Percentiles rank a stretch among this genome's conserved stretches.
These are phyloP conservation scores for Naumovozyma castellii DNA, from an alignment of 805 yeast species.

Conservation along the genomic window DNA sequence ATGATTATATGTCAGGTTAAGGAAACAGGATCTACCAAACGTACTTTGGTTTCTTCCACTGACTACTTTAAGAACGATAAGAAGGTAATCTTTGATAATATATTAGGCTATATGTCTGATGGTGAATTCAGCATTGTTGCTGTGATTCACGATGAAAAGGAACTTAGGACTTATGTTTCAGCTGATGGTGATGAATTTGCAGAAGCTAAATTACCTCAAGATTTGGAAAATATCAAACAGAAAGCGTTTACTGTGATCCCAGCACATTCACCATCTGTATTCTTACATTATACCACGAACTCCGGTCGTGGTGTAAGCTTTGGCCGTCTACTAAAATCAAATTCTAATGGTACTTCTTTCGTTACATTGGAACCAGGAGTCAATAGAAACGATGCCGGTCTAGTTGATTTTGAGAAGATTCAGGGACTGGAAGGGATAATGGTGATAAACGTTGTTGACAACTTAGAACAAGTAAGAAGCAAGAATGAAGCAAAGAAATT, in stretches of 20 bases:
- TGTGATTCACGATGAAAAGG: slow-evolving; percentile 38
- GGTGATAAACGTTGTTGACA: slow-evolving; percentile 58
- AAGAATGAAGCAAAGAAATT: slow-evolving; percentile 45
- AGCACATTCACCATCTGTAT: slow-evolving; percentile 59
- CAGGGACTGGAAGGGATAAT: slow-evolving; percentile 80
- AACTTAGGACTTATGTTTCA: slow-evolving; percentile 63
- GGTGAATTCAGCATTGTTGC: slow-evolving; percentile 73
- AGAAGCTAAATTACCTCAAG: slow-evolving; percentile 65
- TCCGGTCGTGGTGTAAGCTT: slow-evolving; percentile 42
- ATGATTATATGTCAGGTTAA: slow-evolving; percentile 57
- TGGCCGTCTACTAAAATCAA: slow-evolving; percentile 80
- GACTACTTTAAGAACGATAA: slow-evolving; percentile 41
- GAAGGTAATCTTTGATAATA: slow-evolving; percentile 40
- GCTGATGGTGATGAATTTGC: slow-evolving; percentile 72
- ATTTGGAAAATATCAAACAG: slow-evolving; percentile 48
- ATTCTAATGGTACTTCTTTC: slow-evolving; percentile 84
- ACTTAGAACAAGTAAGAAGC: slow-evolving; percentile 36
- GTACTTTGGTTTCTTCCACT: slow-evolving; percentile 37
- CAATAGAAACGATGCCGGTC: slow-evolving; percentile 65
- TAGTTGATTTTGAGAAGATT: slow-evolving; percentile 80
- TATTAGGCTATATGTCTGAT: slow-evolving; percentile 65
- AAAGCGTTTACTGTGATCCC: slow-evolving; percentile 75
- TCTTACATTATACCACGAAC: slow-evolving; percentile 73
- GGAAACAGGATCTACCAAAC: slow-evolving; percentile 26
- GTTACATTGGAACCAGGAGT: slow-evolving; percentile 59